phyloP scores from a whole-genome alignment of 163 green algal genomes.

The Chlorella variabilis region DNA sequence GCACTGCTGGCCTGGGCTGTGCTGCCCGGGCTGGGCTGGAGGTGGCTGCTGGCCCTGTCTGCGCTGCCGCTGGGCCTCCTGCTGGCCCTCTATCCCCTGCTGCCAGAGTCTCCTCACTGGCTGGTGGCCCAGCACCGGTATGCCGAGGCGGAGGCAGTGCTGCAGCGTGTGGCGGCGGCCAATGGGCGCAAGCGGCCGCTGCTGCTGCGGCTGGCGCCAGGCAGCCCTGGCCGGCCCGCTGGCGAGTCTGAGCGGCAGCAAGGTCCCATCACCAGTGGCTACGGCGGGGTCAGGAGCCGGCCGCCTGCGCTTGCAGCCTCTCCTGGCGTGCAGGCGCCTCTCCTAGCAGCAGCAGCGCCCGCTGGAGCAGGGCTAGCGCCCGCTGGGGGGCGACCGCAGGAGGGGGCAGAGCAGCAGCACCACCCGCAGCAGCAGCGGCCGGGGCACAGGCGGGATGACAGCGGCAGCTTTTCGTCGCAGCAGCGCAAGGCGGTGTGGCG shows the following conservation, averaged over 20 bases:
- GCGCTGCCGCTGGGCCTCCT: constrained; percentile 68
- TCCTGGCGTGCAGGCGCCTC: too few relatives aligned
- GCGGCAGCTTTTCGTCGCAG: too few relatives aligned
- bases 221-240: too few relatives aligned
- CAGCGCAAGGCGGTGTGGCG: too few relatives aligned
- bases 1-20: constrained; percentile 78
- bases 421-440: background rate
- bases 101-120: constrained; percentile 82
- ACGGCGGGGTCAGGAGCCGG: background rate
- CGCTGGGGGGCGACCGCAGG: background rate
- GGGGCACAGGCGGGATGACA: background rate
- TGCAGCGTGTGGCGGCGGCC: constrained; percentile 55
- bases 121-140: constrained; percentile 52
- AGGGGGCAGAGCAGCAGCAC: background rate
- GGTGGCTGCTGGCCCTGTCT: constrained; percentile 77
- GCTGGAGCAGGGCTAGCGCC: background rate
- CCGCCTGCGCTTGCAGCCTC: background rate
- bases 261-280: too few relatives aligned
- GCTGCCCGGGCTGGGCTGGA: constrained; percentile 72
- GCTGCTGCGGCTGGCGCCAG: background rate
- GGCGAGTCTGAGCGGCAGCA: too few relatives aligned
- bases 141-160: constrained; percentile 59
- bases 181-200: constrained; percentile 46
- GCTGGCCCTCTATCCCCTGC: constrained; percentile 65
- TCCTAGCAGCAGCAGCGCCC: background rate